Evolutionary conservation across 2,329 filamentous ascomycete species (phyloP), one percentile per base, ranked within the genome.

Genomic region (Colletotrichum siamense): DNA sequence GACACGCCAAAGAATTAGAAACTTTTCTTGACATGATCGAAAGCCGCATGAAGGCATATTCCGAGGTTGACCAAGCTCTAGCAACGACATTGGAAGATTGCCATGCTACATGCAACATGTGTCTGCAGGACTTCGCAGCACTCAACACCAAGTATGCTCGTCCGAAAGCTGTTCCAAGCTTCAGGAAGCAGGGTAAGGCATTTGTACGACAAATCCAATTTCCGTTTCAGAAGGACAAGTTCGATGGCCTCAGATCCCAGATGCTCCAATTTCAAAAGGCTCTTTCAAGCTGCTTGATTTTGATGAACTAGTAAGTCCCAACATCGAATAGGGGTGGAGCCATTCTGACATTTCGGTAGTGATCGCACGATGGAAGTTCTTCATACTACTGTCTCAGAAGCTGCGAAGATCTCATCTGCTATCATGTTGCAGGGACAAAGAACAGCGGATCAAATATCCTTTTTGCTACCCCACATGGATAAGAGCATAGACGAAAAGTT

Each of bases 261-360:
- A 36, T 36, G 34, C 34, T 15, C 13, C 6, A 55, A 13, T 67
- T 67, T 18, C 64, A 67, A 0, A n/a, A 18, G 0, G 36, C 36
- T 28, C 28, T 67, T 6, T 55, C 64, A 1, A 55, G 0, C 16
- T 67, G 1, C 22, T 24, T 67, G 9, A n/a, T 67, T 12, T 8
- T 67, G 16, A 18, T 67, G 10, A 67, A 67, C 22, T 28, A 32
- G 64, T 67, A 13, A 3, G 64, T n/a, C 12, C 8, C 26, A 5
- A 18, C 1, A 22, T 4, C 0, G 3, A 15, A 26, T 4, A 24
- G 9, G 9, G 1, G 5, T 36, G 10, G 55, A 5, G 10, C 5
- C 1, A 13, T 26, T 6, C 24, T 63, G 5, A 63, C 16, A 13
- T 3, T 5, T 63, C 6, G 5, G 1, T 2, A 63, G 61, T 26